Base-by-base conservation (phyloP, 352 stramenopile genomes). In the Phytopythium kandeliae region DNA sequence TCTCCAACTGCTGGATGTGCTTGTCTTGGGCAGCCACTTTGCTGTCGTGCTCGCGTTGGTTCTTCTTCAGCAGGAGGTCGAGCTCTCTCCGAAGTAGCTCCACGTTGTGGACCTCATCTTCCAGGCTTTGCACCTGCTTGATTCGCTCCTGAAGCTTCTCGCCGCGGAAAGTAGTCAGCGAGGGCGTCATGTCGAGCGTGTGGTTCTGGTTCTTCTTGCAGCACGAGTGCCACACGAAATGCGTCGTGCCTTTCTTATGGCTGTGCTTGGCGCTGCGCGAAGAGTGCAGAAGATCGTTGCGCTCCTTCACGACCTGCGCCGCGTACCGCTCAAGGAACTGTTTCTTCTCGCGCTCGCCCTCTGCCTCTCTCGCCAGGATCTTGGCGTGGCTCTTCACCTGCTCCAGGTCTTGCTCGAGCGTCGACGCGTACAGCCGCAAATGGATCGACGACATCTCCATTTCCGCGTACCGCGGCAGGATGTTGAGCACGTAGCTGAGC, bases 391-490 rank as follows among this genome's bases (percentile, higher is more conserved):
- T 65, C 33, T 78, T 74, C n/a, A 83, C 44, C 48, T 89, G 79
- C 54, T 85, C 83, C 51, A 91, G 69, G 45, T 91, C 79, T 50
- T 89, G 77, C 66, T 89, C 78, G 37, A 93, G 53, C 9, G 71
- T 76, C 22, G 78, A 79, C 24, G 72, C 60, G 45, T 93, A 79
- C 54, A 93, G 55, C 5, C 80, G 78, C 37, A 90, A 60, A 57
- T 93, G 83, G 3, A 78, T 91, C 48, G 68, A 47, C 46, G 85
- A 60, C 71, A 91, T 85, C 70, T 93, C 83, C 78, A 93, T 91
- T 58, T 90, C 78, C 0, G 67, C 79, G 55, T 86, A 93, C n/a
- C 72, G 73, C 9, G 83, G 83, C 37, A 89, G 48, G 42, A 93
- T 85, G 28, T 71, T 60, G 30, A 93, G 66, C 47, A 89, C 83